A percentile compares a stretch with the other conserved stretches of the same genome.
Conservation (phyloP, 176 grass and related monocot species). For the Aechmea fasciata region DNA sequence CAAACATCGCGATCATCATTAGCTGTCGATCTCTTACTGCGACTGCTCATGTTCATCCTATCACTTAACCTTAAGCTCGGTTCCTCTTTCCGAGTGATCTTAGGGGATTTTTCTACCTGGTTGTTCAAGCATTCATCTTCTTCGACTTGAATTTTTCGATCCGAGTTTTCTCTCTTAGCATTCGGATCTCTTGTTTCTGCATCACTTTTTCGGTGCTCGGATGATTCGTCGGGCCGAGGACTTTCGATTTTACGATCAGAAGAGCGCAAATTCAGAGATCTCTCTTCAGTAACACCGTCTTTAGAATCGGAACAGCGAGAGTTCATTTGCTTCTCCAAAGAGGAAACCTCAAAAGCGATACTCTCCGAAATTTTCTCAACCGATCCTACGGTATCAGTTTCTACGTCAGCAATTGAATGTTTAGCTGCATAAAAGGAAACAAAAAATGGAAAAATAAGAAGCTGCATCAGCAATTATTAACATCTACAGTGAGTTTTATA, state of each 20-base stretch:
- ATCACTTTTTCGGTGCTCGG: neutral
- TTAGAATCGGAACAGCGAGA: neutral
- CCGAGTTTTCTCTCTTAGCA: neutral
- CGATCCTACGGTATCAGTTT: constrained; percentile 26
- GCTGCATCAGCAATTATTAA: constrained; percentile 13
- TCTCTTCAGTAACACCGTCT: neutral
- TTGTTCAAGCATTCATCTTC: neutral
- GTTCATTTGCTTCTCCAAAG: constrained; percentile 6
- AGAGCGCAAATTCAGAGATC: neutral
- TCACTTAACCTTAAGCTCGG: neutral
- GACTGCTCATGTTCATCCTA: neutral
- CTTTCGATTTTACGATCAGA: neutral
- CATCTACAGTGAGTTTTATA: neutral
- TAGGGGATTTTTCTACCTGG: neutral
- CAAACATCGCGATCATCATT: constrained; percentile 9
- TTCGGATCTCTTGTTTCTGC: neutral
- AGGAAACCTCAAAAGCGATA: constrained; percentile 11
- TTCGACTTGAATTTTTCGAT: neutral
- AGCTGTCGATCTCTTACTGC: neutral
- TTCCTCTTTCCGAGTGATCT: neutral
- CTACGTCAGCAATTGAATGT: constrained; percentile 18
- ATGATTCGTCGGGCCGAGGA: neutral
- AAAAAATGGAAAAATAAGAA: neutral
- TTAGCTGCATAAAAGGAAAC: constrained; percentile 42
- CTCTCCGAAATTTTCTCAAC: constrained; percentile 17